Evolutionary conservation across 2,329 filamentous ascomycete species (phyloP).

Genomic region (Trichophyton benhamiae): DNA sequence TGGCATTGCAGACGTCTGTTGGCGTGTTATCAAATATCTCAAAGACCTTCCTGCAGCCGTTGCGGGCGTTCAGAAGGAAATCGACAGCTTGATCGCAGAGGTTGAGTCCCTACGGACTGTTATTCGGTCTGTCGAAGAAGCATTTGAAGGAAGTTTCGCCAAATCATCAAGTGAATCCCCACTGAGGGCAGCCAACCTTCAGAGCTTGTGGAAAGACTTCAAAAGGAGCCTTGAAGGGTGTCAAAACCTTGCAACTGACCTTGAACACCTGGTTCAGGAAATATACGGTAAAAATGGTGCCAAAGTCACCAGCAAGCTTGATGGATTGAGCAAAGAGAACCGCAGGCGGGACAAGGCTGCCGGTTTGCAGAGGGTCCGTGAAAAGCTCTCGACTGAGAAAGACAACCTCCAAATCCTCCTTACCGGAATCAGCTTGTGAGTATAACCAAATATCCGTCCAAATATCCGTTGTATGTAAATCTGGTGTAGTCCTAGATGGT

Average conservation of each 20-base stretch:
- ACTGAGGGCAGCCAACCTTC: neutral
- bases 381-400: conserved; percentile 10
- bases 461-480: too few relatives aligned
- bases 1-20: conserved; percentile 10
- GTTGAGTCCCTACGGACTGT: conserved; percentile 11
- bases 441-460: neutral
- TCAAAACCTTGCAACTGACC: conserved; percentile 1
- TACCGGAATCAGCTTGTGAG: conserved; percentile 11
- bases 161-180: neutral
- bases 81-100: conserved; percentile 11
- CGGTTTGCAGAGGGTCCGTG: conserved; percentile 4
- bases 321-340: conserved; percentile 11
- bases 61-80: conserved; percentile 12
- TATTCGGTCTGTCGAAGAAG: conserved; percentile 6
- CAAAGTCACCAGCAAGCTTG: conserved; percentile 15
- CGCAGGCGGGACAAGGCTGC: conserved; percentile 8
- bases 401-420: conserved; percentile 10
- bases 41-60: conserved; percentile 8
- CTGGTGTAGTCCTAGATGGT: neutral
- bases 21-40: conserved; percentile 11
- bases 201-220: conserved; percentile 5
- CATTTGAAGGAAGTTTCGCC: neutral
- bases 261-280: conserved; percentile 8
- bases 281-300: conserved; percentile 9
- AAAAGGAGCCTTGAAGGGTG: neutral